These are phyloP conservation scores for Ustilago curta DNA, from an alignment of 1,284 basidiomycete species.

Conservation along the genomic window DNA sequence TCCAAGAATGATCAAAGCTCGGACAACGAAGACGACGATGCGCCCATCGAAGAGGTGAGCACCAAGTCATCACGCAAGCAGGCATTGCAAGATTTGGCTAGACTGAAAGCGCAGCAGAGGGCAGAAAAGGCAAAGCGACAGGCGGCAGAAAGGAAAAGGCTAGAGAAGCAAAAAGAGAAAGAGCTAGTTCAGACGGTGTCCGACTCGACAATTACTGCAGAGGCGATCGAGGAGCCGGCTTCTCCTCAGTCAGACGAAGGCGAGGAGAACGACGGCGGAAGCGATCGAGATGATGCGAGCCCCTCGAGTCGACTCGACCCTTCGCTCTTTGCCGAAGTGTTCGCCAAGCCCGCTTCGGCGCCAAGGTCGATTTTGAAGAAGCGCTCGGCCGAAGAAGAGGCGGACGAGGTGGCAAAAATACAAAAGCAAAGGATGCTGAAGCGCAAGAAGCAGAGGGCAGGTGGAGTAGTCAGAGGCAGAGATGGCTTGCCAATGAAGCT, in stretches of 20 bases:
- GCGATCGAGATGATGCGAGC: conserved; percentile 19
- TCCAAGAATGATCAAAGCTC: too few species aligned
- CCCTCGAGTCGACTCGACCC: conserved; percentile 53
- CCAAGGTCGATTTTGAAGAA: conserved; percentile 48
- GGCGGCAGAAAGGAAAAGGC: conserved; percentile 30
- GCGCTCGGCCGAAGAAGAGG: conserved; percentile 36
- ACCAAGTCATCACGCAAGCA: conserved; percentile 45
- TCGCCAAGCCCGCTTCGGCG: conserved; percentile 41
- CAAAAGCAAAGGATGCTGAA: conserved; percentile 25
- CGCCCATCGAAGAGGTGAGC: conserved; percentile 51
- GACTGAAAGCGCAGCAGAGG: conserved; percentile 33
- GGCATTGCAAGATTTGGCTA: conserved; percentile 25
- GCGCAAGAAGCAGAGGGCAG: conserved; percentile 32
- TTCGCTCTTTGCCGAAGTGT: conserved; percentile 58
- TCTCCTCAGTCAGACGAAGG: background rate
- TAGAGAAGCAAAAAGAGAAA: conserved; percentile 29
- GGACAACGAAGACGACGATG: conserved; percentile 39
- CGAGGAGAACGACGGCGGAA: conserved; percentile 3
- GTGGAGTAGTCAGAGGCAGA: conserved; percentile 49
- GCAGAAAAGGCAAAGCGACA: conserved; percentile 42
- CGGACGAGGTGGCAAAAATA: conserved; percentile 30
- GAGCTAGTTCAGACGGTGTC: conserved; percentile 7
- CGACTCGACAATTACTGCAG: background rate
- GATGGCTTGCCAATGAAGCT: conserved; percentile 58
- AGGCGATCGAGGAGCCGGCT: background rate